These are phyloP conservation scores for Mycosarcoma maydis DNA, from an alignment of 1,284 basidiomycete species.

Conservation along the genomic window DNA sequence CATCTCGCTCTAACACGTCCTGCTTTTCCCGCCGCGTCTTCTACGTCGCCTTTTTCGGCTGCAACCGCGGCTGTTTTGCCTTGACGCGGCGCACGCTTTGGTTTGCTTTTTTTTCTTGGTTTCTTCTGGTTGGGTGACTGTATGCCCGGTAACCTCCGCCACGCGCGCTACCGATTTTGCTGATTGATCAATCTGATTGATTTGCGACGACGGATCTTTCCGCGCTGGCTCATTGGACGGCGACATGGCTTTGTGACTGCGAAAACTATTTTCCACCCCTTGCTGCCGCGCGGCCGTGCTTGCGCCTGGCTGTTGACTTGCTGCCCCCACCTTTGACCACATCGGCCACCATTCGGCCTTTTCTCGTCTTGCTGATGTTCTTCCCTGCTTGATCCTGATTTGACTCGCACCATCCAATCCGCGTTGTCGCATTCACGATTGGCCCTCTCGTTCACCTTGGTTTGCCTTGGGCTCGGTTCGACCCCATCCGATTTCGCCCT, in stretches of 20 bases:
- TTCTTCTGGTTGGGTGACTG: neutral
- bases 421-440: slow-evolving; percentile 15
- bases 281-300: too few species aligned
- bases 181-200: neutral
- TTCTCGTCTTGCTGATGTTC: neutral
- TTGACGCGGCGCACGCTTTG: too few species aligned
- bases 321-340: too few species aligned
- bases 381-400: slow-evolving; percentile 1
- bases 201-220: slow-evolving; percentile 20
- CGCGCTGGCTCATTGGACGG: slow-evolving; percentile 19
- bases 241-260: too few species aligned
- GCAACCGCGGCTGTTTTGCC: neutral
- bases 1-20: slow-evolving; percentile 26
- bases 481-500: slow-evolving; percentile 9
- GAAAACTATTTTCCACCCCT: neutral
- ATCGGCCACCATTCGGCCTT: slow-evolving; percentile 1
- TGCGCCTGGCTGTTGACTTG: too few species aligned
- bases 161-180: slow-evolving; percentile 3
- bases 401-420: slow-evolving; percentile 12
- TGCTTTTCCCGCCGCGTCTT: neutral
- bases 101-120: neutral
- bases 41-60: slow-evolving; percentile 1
- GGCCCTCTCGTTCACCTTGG: too few species aligned
- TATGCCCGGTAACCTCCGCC: slow-evolving; percentile 36
- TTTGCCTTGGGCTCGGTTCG: neutral